A percentile compares a stretch with the other conserved stretches of the same genome.
These are phyloP conservation scores for Neoascochyta sp. DNA, from an alignment of 2,329 filamentous ascomycete genomes.

Conservation along the genomic window DNA sequence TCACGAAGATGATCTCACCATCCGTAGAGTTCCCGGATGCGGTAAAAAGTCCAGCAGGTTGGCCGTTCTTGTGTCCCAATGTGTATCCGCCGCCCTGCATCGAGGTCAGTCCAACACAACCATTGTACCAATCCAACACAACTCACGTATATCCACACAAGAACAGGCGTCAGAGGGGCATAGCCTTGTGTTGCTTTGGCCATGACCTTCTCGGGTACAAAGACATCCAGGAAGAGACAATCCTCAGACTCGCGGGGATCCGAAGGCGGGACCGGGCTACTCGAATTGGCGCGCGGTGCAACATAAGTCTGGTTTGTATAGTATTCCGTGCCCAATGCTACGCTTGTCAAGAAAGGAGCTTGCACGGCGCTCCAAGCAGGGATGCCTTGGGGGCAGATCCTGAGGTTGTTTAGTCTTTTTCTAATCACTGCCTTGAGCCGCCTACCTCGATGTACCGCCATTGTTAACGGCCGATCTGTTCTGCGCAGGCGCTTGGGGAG, in stretches of 20 bases:
- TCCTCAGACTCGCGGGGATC: constrained; percentile 43
- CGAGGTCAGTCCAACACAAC: constrained; percentile 1
- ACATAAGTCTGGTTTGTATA: constrained; percentile 29
- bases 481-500: constrained; percentile 43
- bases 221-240: constrained; percentile 49
- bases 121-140: constrained; percentile 7
- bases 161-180: constrained; percentile 43
- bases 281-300: constrained; percentile 24
- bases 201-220: constrained; percentile 42
- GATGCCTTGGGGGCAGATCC: constrained; percentile 35
- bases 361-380: constrained; percentile 45
- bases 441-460: constrained; percentile 38
- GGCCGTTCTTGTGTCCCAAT: constrained; percentile 40
- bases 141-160: constrained; percentile 52
- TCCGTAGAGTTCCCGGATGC: constrained; percentile 41
- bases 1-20: constrained; percentile 45
- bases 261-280: constrained; percentile 15
- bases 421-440: constrained; percentile 1
- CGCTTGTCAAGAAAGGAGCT: constrained; percentile 29
- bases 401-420: constrained; percentile 5
- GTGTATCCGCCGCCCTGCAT: constrained; percentile 45
- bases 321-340: constrained; percentile 26
- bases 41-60: constrained; percentile 42
- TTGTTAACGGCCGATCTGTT: constrained; percentile 47
- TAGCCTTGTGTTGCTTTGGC: constrained; percentile 29